A percentile compares a stretch with the other conserved stretches of the same genome.
Evolutionary conservation across 2,329 filamentous ascomycete genomes (phyloP).

Genomic region (Venturia carpophila): DNA sequence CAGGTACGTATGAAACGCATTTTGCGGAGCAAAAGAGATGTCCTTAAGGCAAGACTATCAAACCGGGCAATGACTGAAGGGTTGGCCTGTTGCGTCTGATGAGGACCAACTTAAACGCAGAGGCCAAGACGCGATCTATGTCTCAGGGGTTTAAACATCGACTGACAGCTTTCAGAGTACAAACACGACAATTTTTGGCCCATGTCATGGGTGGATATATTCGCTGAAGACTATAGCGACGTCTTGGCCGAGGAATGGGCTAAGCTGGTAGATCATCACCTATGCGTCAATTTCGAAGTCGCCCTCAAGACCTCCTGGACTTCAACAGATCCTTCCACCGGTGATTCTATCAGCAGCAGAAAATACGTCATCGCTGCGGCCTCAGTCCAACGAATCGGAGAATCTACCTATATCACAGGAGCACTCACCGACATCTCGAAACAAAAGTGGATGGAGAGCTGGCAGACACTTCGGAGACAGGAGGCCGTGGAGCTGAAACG

Average conservation of each 20-base stretch:
- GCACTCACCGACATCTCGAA: constrained; percentile 35
- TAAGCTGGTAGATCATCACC: neutral
- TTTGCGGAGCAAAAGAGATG: neutral
- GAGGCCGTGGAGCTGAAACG: constrained; percentile 34
- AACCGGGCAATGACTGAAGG: too few relatives aligned
- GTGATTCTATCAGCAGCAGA: constrained; percentile 11
- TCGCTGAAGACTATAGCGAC: neutral
- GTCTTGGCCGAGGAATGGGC: neutral
- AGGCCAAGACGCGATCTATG: neutral
- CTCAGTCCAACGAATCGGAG: constrained; percentile 10
- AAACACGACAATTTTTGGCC: constrained; percentile 8
- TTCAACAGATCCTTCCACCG: constrained; percentile 9
- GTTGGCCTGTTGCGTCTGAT: too few relatives aligned
- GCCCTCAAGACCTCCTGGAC: constrained; percentile 11
- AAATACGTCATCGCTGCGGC: constrained; percentile 15
- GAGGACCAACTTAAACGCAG: too few relatives aligned
- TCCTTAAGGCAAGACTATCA: neutral
- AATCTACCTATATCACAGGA: neutral
- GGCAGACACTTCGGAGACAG: constrained; percentile 30
- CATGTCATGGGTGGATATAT: constrained; percentile 10
- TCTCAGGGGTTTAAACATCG: neutral
- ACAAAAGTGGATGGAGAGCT: constrained; percentile 30
- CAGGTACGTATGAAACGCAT: neutral
- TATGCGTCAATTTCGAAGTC: constrained; percentile 5
- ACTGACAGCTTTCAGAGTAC: neutral